Evolutionary conservation across 495 filamentous ascomycete species (phyloP), one percentile per base, ranked within the genome.

Genomic region (Tricharina praecox): DNA sequence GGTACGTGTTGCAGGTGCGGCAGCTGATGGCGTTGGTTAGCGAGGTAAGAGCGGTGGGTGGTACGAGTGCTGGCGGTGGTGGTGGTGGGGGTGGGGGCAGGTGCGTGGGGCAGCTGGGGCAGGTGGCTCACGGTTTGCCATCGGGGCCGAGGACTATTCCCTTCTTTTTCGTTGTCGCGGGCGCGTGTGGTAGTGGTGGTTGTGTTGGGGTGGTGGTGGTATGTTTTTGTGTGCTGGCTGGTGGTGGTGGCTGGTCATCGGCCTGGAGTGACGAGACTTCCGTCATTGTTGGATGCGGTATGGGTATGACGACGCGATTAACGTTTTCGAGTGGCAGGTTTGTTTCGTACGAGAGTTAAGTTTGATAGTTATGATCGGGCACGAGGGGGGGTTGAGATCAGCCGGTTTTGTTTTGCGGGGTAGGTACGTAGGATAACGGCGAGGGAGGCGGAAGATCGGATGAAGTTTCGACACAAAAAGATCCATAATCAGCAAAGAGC

Each of bases 141-240:
- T 97, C 84, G 54, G 87, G 83, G 36, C 80, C 90, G 32, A 95
- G 67, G 2, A 93, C 74, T 4, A 93, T 70, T 51, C 87, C 88
- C 62, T 85, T 92, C 11, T 35, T 19, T 24, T 44, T 44, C n/a
- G 11, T 44, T n/a, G 41, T 44, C 2, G 23, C 18, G 19, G 41
- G 19, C 41, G 83, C n/a, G n/a, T n/a, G n/a, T n/a, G 80, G 30
- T 35, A 47, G n/a, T n/a, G 35, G 42, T 18, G 23, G 76, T 50
- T 28, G 63, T 64, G 51, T 66, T 67, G 24, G 65, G 46, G 36
- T 58, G 44, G 46, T 56, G 40, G 25, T 53, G 48, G 42, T 64
- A 51, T 54, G 56, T 52, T 7, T 56, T 28, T 25, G 56, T 51
- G 23, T n/a, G n/a, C n/a, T 50, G n/a, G 57, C 45, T 16, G 62